Evolutionary conservation across 805 yeast species (phyloP), one percentile per base, ranked within the genome.

Genomic region (Wickerhamomyces chaumierensis): DNA sequence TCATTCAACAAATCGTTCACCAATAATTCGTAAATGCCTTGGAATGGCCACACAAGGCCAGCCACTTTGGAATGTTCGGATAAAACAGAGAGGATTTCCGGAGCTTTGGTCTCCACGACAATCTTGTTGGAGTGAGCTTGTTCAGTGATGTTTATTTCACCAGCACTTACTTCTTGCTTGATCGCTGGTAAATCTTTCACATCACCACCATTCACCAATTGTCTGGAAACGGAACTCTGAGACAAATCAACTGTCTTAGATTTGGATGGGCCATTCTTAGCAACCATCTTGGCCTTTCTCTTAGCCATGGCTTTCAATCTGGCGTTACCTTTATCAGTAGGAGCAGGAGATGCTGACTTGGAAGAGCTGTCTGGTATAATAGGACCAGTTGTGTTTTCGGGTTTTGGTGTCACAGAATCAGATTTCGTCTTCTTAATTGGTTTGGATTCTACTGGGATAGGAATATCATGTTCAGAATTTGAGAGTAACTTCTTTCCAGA

Each of bases 281-380:
- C 82, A 45, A 68, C 73, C 38, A 75, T 78, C 55, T 82, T 85
- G 4, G 94, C 92, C 53, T 81, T 78, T 52, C 97, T 72, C 51
- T 82, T 81, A n/a, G 95, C 95, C 84, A 90, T 76, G 2, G 96
- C 97, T 44, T 85, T 73, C 68, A 87, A 72, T 56, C 96, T 74
- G 0, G 94, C 88, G 36, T 81, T 78, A 32, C 66, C 73, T 46
- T 42, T 56, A 1, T 60, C 25, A 2, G 44, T 16, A 2, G 39
- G 36, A 7, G 23, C 35, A 21, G 44, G 46, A 33, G 41, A 42
- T 11, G 40, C 32, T 7, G 42, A 39, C 16, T 39, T 33, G 14
- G 43, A 42, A 25, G 33, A 32, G 6, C 35, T 43, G 4, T n/a
- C n/a, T 35, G 39, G 39, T 33, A 37, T 34, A n/a, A 8, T 19